Percentiles rank a stretch among this genome's conserved stretches.
These are phyloP conservation scores for Hexamita inflata DNA, from an alignment of 208 protist species.

Conservation along the genomic window DNA sequence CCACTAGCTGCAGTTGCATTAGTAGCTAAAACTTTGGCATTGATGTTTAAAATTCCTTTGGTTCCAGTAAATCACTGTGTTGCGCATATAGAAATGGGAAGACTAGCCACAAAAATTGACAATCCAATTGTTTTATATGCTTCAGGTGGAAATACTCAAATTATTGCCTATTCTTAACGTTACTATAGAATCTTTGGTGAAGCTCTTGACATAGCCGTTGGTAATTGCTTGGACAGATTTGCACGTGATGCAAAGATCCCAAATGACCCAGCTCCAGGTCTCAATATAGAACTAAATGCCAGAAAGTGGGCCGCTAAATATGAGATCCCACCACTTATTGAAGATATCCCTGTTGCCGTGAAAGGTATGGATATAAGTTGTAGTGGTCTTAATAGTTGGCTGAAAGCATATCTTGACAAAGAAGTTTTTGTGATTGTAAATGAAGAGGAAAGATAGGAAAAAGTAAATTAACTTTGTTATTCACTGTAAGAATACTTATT, in stretches of 20 bases:
- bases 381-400: conserved; percentile 37
- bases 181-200: conserved; percentile 97
- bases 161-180: conserved; percentile 72
- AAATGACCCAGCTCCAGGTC: conserved; percentile 93
- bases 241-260: conserved; percentile 71
- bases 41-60: conserved; percentile 68
- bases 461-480: conserved; percentile 89
- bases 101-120: conserved; percentile 67
- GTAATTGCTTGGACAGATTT: conserved; percentile 80
- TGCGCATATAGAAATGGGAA: conserved; percentile 98
- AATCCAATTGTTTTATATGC: conserved; percentile 96
- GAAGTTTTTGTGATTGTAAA: neutral
- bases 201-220: conserved; percentile 97
- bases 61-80: conserved; percentile 97
- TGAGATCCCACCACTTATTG: neutral
- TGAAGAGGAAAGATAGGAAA: too few species aligned
- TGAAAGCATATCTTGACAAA: conserved; percentile 27
- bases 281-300: conserved; percentile 94
- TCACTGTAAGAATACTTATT: conserved; percentile 93
- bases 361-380: conserved; percentile 60
- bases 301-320: conserved; percentile 49
- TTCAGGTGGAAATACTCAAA: conserved; percentile 95
- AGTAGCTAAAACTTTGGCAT: conserved; percentile 58
- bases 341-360: conserved; percentile 33
- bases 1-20: conserved; percentile 66